phyloP scores from a whole-genome alignment of 495 filamentous ascomycete species.

The Cercophora sp. region DNA sequence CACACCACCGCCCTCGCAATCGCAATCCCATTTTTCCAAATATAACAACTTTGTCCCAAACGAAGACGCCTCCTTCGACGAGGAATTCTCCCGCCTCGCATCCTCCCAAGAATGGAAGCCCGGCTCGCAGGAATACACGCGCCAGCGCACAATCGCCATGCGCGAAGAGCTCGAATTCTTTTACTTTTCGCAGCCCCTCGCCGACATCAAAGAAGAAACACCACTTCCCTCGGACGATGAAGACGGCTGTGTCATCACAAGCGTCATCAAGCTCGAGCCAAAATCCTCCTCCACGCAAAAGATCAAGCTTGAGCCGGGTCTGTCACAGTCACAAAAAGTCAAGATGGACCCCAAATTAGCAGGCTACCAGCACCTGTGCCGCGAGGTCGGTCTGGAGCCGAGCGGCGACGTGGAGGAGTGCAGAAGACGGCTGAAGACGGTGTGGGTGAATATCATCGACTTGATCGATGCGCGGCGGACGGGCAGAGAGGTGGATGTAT shows the following conservation, averaged over 20 bases:
- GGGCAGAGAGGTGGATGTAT: slow-evolving; percentile 25
- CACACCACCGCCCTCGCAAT: no score
- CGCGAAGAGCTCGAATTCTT: slow-evolving; percentile 29
- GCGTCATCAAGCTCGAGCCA: background rate
- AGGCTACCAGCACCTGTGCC: slow-evolving; percentile 31
- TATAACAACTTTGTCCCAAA: slow-evolving; percentile 30
- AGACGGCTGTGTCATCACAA: background rate
- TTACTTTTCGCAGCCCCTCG: slow-evolving; percentile 25
- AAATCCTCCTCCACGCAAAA: background rate
- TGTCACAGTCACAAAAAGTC: slow-evolving; percentile 4
- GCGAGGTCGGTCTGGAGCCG: slow-evolving; percentile 26
- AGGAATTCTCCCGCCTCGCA: slow-evolving; percentile 34
- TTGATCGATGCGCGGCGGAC: slow-evolving; percentile 43
- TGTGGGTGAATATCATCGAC: slow-evolving; percentile 52
- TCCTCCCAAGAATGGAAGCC: slow-evolving; percentile 33
- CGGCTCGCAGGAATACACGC: slow-evolving; percentile 28
- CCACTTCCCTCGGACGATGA: background rate
- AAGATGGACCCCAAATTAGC: slow-evolving; percentile 13
- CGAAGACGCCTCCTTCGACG: slow-evolving; percentile 27
- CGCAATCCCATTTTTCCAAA: slow-evolving; percentile 34
- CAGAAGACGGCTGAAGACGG: slow-evolving; percentile 28
- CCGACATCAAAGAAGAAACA: slow-evolving; percentile 8
- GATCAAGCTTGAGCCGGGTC: slow-evolving; percentile 10
- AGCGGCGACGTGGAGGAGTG: slow-evolving; percentile 14
- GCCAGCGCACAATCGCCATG: slow-evolving; percentile 30